These are phyloP conservation scores for Akebia trifoliata DNA, from an alignment of 164 flowering plant genomes.

Conservation along the genomic window DNA sequence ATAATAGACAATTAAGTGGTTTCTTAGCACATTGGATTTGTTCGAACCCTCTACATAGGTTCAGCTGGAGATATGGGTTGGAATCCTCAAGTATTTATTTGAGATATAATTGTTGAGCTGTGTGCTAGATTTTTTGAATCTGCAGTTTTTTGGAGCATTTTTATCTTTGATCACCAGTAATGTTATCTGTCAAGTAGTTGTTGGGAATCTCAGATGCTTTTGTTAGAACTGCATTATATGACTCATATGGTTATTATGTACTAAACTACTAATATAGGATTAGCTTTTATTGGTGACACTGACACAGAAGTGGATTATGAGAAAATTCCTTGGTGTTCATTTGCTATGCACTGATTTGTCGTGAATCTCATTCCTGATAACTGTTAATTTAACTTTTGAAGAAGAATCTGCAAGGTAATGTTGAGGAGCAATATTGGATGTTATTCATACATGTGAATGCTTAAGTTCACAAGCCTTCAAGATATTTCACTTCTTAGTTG, in stretches of 20 bases:
- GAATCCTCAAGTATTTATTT: not conserved
- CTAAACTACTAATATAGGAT: too few species aligned
- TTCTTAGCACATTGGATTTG: constrained; percentile 1
- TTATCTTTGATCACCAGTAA: constrained; percentile 9
- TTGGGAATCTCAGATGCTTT: too few species aligned
- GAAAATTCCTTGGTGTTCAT: constrained; percentile 49
- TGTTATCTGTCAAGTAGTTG: constrained; percentile 20
- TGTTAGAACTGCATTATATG: too few species aligned
- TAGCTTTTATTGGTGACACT: constrained; percentile 39
- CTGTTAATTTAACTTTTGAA: constrained; percentile 13
- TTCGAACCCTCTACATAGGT: constrained; percentile 11
- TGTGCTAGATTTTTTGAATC: constrained; percentile 20
- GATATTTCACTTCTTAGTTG: not conserved
- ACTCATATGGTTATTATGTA: too few species aligned
- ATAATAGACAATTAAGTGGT: constrained; percentile 17
- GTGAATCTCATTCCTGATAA: constrained; percentile 23
- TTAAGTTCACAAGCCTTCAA: not conserved
- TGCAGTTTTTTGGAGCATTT: constrained; percentile 13
- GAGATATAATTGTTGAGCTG: constrained; percentile 9
- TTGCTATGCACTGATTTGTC: constrained; percentile 53
- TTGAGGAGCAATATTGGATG: not conserved
- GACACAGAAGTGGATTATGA: constrained; percentile 22
- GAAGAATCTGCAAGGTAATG: not conserved
- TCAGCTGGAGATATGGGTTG: too few species aligned
- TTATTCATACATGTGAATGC: not conserved